Evolutionary conservation across 2,329 filamentous ascomycete genomes (phyloP).

Genomic region (Botrytis elliptica): DNA sequence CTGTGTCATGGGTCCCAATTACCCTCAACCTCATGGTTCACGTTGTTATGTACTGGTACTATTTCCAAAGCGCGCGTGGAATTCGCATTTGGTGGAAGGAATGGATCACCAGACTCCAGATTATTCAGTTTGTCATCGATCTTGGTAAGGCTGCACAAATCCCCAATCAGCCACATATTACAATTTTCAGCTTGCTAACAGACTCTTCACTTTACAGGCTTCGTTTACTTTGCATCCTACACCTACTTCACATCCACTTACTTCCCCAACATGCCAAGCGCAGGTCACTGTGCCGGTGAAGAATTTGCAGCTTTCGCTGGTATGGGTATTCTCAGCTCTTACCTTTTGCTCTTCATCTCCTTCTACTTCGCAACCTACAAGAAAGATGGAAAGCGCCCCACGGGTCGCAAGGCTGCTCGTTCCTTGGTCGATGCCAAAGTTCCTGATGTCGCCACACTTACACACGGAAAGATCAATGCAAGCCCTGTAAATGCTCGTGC

Average conservation of each 20-base stretch:
- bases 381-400: conserved; percentile 76
- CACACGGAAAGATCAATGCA: conserved; percentile 46
- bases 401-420: conserved; percentile 70
- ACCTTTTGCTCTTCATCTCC: conserved; percentile 96
- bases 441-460: conserved; percentile 38
- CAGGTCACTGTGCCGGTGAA: conserved; percentile 86
- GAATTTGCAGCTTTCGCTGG: conserved; percentile 94
- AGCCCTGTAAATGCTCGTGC: conserved; percentile 51
- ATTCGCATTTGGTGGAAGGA: conserved; percentile 99
- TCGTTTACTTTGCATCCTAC: conserved; percentile 99
- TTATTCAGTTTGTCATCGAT: conserved; percentile 95
- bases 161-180: not conserved
- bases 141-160: conserved; percentile 59
- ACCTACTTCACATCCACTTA: conserved; percentile 95
- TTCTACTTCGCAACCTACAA: conserved; percentile 98
- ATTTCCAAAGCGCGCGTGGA: conserved; percentile 97
- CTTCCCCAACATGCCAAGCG: conserved; percentile 80
- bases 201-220: conserved; percentile 57
- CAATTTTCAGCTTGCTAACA: conserved; percentile 27
- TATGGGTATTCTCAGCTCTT: conserved; percentile 88
- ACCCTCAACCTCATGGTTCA: conserved; percentile 90
- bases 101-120: conserved; percentile 97
- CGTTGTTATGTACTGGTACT: conserved; percentile 99
- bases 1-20: conserved; percentile 94
- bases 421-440: conserved; percentile 46